Evolutionary conservation across 768 basidiomycete species (phyloP).

Genomic region (Gloeophyllum trabeum): DNA sequence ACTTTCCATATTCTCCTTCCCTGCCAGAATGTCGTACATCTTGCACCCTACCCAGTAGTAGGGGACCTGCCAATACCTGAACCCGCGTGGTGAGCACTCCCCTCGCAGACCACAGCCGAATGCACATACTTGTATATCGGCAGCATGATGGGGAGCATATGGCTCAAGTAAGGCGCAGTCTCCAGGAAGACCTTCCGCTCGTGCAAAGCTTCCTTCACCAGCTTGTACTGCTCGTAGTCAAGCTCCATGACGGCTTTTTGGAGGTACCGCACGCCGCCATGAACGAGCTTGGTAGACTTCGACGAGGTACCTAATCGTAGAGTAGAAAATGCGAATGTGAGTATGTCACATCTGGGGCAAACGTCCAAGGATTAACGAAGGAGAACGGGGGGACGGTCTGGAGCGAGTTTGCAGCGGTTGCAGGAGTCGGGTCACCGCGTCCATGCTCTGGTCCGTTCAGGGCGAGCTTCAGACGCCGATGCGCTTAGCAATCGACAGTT

Average conservation of each 20-base stretch:
- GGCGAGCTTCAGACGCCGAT: no score
- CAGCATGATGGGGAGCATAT: slow-evolving; percentile 94
- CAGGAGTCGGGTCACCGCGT: no score
- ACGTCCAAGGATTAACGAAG: no score
- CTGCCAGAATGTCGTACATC: slow-evolving; percentile 91
- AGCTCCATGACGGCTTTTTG: slow-evolving; percentile 95
- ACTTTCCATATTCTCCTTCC: slow-evolving; percentile 92
- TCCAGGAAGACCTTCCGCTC: slow-evolving; percentile 91
- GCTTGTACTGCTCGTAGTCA: slow-evolving; percentile 94
- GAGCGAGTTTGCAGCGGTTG: no score
- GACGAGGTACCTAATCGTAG: slow-evolving; percentile 94
- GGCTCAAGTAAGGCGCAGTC: slow-evolving; percentile 87
- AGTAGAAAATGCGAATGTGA: no score
- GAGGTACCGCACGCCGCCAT: slow-evolving; percentile 94
- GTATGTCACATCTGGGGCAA: no score
- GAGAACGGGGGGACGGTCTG: no score
- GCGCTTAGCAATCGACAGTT: no score
- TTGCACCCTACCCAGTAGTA: slow-evolving; percentile 96
- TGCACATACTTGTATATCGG: slow-evolving; percentile 76
- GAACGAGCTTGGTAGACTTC: slow-evolving; percentile 96
- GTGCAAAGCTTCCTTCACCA: slow-evolving; percentile 89
- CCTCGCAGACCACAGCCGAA: background rate
- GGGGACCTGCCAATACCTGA: slow-evolving; percentile 90
- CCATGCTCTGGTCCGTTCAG: no score
- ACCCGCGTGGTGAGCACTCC: slow-evolving; percentile 5